Evolutionary conservation across 2,329 filamentous ascomycete species (phyloP).

Genomic region (Ambrosiella cleistominuta): DNA sequence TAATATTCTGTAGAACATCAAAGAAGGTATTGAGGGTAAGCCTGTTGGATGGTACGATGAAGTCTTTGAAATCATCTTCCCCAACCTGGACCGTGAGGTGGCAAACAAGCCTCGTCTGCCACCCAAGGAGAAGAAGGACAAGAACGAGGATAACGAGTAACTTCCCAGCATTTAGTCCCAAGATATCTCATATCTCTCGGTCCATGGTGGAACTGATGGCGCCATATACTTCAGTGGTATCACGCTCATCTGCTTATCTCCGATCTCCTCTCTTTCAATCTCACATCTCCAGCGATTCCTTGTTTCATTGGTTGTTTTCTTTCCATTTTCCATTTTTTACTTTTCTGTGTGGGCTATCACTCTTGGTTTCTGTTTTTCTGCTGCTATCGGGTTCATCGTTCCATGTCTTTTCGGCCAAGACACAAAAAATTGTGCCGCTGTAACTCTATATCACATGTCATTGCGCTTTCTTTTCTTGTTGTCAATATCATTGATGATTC

Average conservation of each 20-base stretch:
- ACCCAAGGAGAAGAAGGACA: conserved; percentile 29
- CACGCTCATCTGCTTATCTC: neutral
- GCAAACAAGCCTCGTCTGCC: conserved; percentile 42
- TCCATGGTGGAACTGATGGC: too few species aligned
- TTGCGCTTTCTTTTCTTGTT: conserved; percentile 2
- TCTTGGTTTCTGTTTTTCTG: neutral
- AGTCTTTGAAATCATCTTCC: conserved; percentile 83
- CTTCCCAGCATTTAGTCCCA: neutral
- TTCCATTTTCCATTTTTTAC: conserved; percentile 8
- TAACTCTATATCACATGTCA: conserved; percentile 9
- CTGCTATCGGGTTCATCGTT: neutral
- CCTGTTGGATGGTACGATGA: conserved; percentile 88
- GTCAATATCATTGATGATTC: neutral
- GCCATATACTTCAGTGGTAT: too few species aligned
- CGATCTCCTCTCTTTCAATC: conserved; percentile 3
- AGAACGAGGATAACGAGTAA: conserved; percentile 19
- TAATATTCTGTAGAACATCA: conserved; percentile 63
- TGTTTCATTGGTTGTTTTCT: neutral
- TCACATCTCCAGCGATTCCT: neutral
- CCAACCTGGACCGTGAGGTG: conserved; percentile 52
- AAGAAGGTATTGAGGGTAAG: conserved; percentile 81
- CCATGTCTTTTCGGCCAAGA: conserved; percentile 8
- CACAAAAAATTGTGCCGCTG: conserved; percentile 8
- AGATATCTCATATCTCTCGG: too few species aligned
- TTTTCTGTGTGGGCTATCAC: neutral